phyloP scores from a whole-genome alignment of 1,139 yeast genomes.

The Kodamaea ohmeri region DNA sequence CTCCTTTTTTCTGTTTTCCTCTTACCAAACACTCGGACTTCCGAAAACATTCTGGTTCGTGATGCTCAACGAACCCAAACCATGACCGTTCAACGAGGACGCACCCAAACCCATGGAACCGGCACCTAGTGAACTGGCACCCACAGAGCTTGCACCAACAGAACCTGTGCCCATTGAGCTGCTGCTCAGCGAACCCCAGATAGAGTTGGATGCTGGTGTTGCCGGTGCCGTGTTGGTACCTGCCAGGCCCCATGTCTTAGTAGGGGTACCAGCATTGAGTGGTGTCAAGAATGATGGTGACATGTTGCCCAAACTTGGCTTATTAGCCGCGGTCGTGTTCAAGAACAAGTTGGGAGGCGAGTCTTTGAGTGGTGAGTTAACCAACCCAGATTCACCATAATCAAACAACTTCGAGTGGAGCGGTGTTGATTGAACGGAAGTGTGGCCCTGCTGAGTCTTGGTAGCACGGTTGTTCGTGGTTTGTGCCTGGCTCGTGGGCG shows the following conservation, averaged over 20 bases:
- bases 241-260: constrained; percentile 9
- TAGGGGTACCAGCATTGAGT: constrained; percentile 4
- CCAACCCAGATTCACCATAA: constrained; percentile 14
- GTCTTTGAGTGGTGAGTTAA: constrained; percentile 20
- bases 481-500: constrained; percentile 17
- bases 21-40: constrained; percentile 4
- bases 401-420: constrained; percentile 22
- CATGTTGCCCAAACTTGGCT: constrained; percentile 8
- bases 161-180: too few relatives aligned
- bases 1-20: too few relatives aligned
- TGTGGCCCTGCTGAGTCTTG: constrained; percentile 1
- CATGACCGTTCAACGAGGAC: constrained; percentile 9
- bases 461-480: constrained; percentile 4
- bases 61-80: constrained; percentile 3
- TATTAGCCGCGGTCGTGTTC: constrained; percentile 14
- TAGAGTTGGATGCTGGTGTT: constrained; percentile 12
- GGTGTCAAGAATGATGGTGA: constrained; percentile 8
- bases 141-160: too few relatives aligned
- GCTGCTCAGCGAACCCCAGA: constrained; percentile 17
- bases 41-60: constrained; percentile 3
- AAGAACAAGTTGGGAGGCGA: constrained; percentile 31
- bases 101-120: constrained; percentile 11
- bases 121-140: too few relatives aligned
- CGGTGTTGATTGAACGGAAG: constrained; percentile 14
- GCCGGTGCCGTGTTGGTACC: constrained; percentile 5